phyloP scores from a whole-genome alignment of 2,329 filamentous ascomycete genomes.

The Coniella vitis region DNA sequence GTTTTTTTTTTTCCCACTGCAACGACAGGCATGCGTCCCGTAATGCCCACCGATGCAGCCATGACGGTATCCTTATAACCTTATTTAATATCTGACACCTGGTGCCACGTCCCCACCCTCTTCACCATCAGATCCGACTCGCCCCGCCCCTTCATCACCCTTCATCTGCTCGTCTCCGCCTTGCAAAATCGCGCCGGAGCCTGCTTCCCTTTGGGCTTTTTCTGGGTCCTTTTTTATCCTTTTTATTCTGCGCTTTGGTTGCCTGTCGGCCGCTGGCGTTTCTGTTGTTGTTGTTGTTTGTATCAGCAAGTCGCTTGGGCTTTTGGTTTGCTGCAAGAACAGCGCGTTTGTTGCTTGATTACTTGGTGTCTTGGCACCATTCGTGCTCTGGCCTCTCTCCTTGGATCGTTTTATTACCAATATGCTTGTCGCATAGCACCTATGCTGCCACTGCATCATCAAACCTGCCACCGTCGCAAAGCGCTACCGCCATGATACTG shows the following conservation, averaged over 20 bases:
- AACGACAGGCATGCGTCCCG: not conserved
- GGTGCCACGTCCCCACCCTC: not conserved
- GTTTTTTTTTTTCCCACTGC: not conserved
- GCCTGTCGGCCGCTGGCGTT: too few species aligned
- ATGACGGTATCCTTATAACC: slow-evolving; percentile 5
- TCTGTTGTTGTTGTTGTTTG: not conserved
- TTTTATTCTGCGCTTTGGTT: not conserved
- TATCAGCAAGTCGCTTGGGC: not conserved
- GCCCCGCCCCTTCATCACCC: not conserved
- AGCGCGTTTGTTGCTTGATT: too few species aligned
- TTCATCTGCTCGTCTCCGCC: not conserved
- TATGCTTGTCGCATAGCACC: not conserved
- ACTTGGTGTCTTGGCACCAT: too few species aligned
- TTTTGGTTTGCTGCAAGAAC: not conserved
- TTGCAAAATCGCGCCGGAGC: not conserved
- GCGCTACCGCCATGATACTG: slow-evolving; percentile 26
- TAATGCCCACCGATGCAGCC: slow-evolving; percentile 5
- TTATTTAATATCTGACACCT: slow-evolving; percentile 6
- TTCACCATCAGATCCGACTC: slow-evolving; percentile 4
- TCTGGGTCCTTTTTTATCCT: not conserved
- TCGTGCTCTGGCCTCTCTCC: not conserved
- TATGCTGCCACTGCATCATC: not conserved
- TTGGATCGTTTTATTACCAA: not conserved
- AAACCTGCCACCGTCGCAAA: not conserved
- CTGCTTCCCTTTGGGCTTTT: not conserved